Evolutionary conservation across 2,329 filamentous ascomycete genomes (phyloP).

Genomic region (Delphinella strobiligena): DNA sequence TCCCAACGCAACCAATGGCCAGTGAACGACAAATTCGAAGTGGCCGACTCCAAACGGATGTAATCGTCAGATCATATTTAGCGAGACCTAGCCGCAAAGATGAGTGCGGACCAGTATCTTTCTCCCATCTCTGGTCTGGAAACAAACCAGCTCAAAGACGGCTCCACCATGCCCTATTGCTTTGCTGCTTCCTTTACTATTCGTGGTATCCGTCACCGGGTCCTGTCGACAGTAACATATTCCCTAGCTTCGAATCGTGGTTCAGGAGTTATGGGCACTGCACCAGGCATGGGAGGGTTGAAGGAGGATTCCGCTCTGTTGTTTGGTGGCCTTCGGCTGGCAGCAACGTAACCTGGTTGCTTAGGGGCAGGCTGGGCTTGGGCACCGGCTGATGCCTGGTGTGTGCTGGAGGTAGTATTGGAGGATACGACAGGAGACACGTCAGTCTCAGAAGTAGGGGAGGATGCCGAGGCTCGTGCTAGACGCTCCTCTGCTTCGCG

Average conservation of each 20-base stretch:
- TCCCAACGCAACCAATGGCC: no score
- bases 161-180: no score
- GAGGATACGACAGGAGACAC: no score
- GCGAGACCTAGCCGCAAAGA: no score
- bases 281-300: constrained; percentile 18
- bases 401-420: constrained; percentile 3
- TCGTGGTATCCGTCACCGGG: constrained; percentile 9
- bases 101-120: no score
- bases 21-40: no score
- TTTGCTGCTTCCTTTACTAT: no score
- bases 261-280: constrained; percentile 19
- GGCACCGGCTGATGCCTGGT: constrained; percentile 2
- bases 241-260: constrained; percentile 22
- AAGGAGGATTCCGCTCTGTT: constrained; percentile 4
- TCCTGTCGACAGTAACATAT: constrained; percentile 25
- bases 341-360: background rate
- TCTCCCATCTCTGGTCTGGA: no score
- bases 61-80: no score
- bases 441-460: constrained; percentile 7
- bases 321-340: constrained; percentile 5
- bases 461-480: constrained; percentile 17
- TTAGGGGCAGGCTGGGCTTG: background rate
- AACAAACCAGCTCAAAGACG: no score
- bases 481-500: constrained; percentile 76
- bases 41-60: no score